Conservation (phyloP, 768 basidiomycete genomes). For the Xerocomellus amylosporus region DNA sequence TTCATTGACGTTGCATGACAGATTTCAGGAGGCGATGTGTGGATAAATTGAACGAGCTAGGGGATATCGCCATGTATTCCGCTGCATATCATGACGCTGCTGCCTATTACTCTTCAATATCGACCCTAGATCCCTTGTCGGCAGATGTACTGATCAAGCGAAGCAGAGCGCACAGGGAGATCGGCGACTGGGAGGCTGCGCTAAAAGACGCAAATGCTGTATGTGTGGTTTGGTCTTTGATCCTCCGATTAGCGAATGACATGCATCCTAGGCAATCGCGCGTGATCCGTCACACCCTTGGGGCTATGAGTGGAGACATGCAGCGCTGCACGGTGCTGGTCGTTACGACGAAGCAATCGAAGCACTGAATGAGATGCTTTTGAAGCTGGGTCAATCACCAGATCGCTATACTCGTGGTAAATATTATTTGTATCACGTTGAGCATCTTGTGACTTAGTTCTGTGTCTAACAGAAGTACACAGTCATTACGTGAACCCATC, state of each 20-base stretch:
- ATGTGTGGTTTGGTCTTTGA: not conserved
- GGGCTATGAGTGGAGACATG: slow-evolving; percentile 11
- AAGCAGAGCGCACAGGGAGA: slow-evolving; percentile 1
- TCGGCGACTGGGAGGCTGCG: not conserved
- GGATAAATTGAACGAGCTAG: slow-evolving; percentile 7
- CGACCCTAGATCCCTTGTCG: slow-evolving; percentile 3
- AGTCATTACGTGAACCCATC: slow-evolving; percentile 5
- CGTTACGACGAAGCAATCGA: slow-evolving; percentile 19
- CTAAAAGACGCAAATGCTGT: slow-evolving; percentile 12
- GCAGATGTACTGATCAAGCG: slow-evolving; percentile 6
- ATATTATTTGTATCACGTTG: not conserved
- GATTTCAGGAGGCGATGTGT: slow-evolving; percentile 11
- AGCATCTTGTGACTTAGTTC: not conserved
- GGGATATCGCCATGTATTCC: slow-evolving; percentile 1
- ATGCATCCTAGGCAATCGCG: slow-evolving; percentile 6
- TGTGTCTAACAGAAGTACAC: not conserved
- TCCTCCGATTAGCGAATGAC: not conserved
- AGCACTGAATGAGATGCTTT: slow-evolving; percentile 4
- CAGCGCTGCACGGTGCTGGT: slow-evolving; percentile 12
- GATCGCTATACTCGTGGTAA: slow-evolving; percentile 4
- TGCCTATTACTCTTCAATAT: slow-evolving; percentile 6
- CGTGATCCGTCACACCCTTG: slow-evolving; percentile 9
- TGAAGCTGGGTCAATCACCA: slow-evolving; percentile 1
- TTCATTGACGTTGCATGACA: not conserved
- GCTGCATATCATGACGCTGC: slow-evolving; percentile 7